Conservation (phyloP, 805 yeast species). For the Wickerhamomyces queroliae region DNA sequence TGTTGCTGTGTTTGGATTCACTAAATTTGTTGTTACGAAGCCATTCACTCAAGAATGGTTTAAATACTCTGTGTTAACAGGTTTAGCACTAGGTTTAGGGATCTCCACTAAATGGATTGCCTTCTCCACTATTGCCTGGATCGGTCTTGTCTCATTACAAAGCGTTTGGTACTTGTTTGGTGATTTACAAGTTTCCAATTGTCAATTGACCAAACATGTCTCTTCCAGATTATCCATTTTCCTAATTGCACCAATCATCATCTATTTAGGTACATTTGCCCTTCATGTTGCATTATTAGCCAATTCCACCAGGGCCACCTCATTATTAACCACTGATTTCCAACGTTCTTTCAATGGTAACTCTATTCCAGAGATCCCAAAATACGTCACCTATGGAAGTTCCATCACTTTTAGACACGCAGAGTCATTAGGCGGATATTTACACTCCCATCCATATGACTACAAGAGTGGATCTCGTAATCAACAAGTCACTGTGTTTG, state of each 20-base stretch:
- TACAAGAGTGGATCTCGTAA: conserved; percentile 64
- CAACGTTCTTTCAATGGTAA: conserved; percentile 46
- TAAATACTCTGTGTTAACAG: conserved; percentile 40
- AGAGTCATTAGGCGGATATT: conserved; percentile 64
- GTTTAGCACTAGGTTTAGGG: conserved; percentile 45
- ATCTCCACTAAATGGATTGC: conserved; percentile 71
- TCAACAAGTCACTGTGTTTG: conserved; percentile 76
- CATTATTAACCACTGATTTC: conserved; percentile 61
- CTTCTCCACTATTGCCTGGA: conserved; percentile 59
- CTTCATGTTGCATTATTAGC: conserved; percentile 47
- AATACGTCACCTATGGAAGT: conserved; percentile 70
- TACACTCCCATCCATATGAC: conserved; percentile 67
- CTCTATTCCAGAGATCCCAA: conserved; percentile 41
- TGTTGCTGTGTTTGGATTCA: conserved; percentile 45
- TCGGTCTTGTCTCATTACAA: conserved; percentile 36
- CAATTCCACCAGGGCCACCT: conserved; percentile 48
- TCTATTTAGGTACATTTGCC: conserved; percentile 53
- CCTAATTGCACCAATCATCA: conserved; percentile 46
- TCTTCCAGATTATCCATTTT: conserved; percentile 34
- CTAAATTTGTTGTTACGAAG: conserved; percentile 37
- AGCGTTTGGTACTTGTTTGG: conserved; percentile 65
- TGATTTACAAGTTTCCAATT: conserved; percentile 47
- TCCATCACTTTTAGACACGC: conserved; percentile 66
- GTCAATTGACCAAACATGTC: conserved; percentile 34
- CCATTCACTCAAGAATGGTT: conserved; percentile 50